Evolutionary conservation across 495 filamentous ascomycete species (phyloP).

Genomic region (Penicillium macrosclerotiorum): DNA sequence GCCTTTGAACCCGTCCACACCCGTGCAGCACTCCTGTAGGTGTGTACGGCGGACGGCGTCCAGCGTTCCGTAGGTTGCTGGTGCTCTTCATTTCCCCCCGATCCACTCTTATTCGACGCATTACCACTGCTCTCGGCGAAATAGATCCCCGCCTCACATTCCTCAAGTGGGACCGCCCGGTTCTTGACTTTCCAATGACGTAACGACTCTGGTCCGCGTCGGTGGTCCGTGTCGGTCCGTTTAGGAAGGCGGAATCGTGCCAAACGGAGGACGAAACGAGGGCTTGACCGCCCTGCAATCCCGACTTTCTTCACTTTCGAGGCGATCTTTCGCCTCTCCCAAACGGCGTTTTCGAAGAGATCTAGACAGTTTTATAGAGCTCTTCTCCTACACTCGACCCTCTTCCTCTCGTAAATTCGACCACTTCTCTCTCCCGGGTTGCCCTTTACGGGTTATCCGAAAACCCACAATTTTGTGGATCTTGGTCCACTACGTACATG

Average conservation of each 20-base stretch:
- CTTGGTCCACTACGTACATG: constrained; percentile 8
- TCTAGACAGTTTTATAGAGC: not conserved
- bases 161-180: constrained; percentile 2
- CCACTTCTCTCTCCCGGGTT: constrained; percentile 4
- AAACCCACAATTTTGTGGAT: constrained; percentile 10
- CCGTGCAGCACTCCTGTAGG: no score
- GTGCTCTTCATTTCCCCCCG: no score
- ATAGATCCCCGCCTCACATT: no score
- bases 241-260: not conserved
- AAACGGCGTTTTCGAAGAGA: not conserved
- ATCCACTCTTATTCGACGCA: no score
- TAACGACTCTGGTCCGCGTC: not conserved
- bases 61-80: no score
- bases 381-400: not conserved
- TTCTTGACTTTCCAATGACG: constrained; percentile 2
- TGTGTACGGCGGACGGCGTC: no score
- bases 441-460: constrained; percentile 1
- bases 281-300: no score
- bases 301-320: constrained; percentile 1
- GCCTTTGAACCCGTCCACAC: no score
- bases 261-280: no score
- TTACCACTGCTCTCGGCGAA: no score
- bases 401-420: not conserved
- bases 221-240: no score
- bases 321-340: not conserved